These are phyloP conservation scores for Cenchrus fungigraminus DNA, from an alignment of 176 grass and related monocot genomes.

Conservation along the genomic window DNA sequence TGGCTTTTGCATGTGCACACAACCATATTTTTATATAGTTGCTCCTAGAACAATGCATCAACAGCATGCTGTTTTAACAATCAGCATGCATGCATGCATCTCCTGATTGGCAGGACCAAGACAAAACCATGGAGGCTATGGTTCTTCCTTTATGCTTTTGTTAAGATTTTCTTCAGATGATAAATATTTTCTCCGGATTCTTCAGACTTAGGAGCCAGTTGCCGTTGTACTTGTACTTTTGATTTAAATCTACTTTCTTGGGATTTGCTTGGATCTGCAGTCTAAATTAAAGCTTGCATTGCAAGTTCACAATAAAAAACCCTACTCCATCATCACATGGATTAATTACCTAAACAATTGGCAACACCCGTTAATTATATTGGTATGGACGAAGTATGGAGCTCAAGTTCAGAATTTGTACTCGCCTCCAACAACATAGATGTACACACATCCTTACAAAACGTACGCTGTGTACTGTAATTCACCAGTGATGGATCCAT, in stretches of 20 bases:
- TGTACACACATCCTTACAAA: slow-evolving; percentile 31
- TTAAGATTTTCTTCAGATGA: neutral
- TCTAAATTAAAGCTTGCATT: slow-evolving; percentile 19
- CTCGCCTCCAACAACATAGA: slow-evolving; percentile 30
- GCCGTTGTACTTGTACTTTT: slow-evolving; percentile 32
- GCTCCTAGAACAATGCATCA: neutral
- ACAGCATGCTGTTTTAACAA: slow-evolving; percentile 15
- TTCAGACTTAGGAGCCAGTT: slow-evolving; percentile 22
- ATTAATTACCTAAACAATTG: slow-evolving; percentile 17
- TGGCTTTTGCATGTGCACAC: slow-evolving; percentile 30
- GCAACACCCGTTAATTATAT: neutral
- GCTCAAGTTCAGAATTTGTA: slow-evolving; percentile 10
- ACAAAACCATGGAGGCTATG: slow-evolving; percentile 1
- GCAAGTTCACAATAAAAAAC: slow-evolving; percentile 37
- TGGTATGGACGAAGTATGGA: slow-evolving; percentile 27
- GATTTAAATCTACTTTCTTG: slow-evolving; percentile 38
- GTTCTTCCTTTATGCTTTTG: neutral
- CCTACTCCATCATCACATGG: slow-evolving; percentile 27
- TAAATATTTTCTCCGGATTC: slow-evolving; percentile 13
- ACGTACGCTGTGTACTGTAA: slow-evolving; percentile 3
- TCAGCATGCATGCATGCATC: neutral
- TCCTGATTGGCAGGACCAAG: slow-evolving; percentile 15
- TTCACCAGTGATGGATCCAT: too few relatives aligned
- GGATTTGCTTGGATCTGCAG: slow-evolving; percentile 32
- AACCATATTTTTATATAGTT: slow-evolving; percentile 12